Base-by-base conservation (phyloP, 257 asterid genomes). In the Parsonsia alboflavescens region DNA sequence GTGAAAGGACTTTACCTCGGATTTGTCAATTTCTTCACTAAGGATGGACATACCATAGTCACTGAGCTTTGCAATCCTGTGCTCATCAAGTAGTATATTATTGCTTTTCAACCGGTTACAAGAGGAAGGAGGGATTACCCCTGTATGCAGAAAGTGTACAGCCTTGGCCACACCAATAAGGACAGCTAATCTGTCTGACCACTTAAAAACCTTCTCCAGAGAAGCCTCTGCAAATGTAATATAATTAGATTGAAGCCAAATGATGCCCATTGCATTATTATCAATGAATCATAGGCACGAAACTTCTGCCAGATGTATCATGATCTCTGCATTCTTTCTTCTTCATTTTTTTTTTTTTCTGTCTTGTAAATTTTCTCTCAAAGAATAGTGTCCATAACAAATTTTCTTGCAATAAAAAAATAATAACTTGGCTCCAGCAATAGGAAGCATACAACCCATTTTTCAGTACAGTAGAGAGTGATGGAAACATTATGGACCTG, bases 11-110 rank as follows among this genome's bases (percentile, higher is more conserved):
- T 77, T 67, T 81, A 90, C 96, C 77, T 86, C 88, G 46, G 80
- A 74, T 76, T 83, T 88, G 76, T 89, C 96, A 49, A 73, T 78
- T 80, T 92, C 97, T 75, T 90, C 97, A 36, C 87, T 84, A 73
- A 91, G 82, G 66, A 94, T 75, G 81, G 97, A 89, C 91, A 92
- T 94, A 80, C 99, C 97, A 57, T 92, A 92, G 85, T 94, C 97
- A 57, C 97, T 89, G 73, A 94, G 90, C 81, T 92, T 92, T 67
- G 97, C 96, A 75, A 94, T 83, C 80, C 86, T 82, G 76, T 94
- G 93, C 77, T 89, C 92, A 71, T 94, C 97, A 11, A 94, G 88
- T 69, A 94, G 88, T 82, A 94, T 85, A 75, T 89, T 94, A 71
- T 86, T 82, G 7, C 96, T 88, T 85, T 87, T 94, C 76, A 94